Evolutionary conservation across 495 filamentous ascomycete genomes (phyloP), one percentile per base, ranked within the genome.

Genomic region (Talaromyces ruber): DNA sequence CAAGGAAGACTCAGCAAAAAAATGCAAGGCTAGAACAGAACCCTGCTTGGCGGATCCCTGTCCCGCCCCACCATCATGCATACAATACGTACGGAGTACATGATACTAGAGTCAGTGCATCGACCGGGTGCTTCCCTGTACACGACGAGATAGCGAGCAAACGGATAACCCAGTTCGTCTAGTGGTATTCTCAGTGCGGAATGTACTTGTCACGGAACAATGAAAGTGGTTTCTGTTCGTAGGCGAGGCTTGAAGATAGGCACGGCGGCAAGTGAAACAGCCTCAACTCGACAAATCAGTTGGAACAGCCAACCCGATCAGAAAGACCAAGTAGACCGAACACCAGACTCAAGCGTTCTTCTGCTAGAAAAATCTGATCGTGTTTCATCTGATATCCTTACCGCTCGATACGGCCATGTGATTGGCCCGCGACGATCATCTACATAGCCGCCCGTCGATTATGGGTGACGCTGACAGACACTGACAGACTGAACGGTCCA

Each of bases 191-290:
- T 43, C 14, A n/a, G 39, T 43, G 30, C 30, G 30, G 30, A 34
- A 11, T 43, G 37, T 14, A 43, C 12, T 43, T 45, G 39, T 6
- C 39, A 45, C 2, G 2, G 9, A 18, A 18, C 34, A 16, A 16
- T 39, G 34, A 16, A 39, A 16, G 34, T 39, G 12, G 32, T 37
- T 12, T 12, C 14, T 39, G 34, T 39, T 37, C 9, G 34, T 47
- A 47, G 37, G 16, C 2, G 12, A n/a, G n/a, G 37, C n/a, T 14
- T 16, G 18, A 21, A 18, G 43, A 47, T 47, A 47, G 22, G n/a
- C 51, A 54, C 51, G 26, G 51, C 51, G 51, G 51, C 51, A 54
- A 54, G 51, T 54, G 51, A 54, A 54, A 54, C 51, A 54, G 51
- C 51, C 47, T 54, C 26, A 54, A 25, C 51, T 54, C 18, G 24